These are phyloP conservation scores for Entomortierella parvispora DNA, from an alignment of 192 early-diverging fungal species.

Conservation along the genomic window DNA sequence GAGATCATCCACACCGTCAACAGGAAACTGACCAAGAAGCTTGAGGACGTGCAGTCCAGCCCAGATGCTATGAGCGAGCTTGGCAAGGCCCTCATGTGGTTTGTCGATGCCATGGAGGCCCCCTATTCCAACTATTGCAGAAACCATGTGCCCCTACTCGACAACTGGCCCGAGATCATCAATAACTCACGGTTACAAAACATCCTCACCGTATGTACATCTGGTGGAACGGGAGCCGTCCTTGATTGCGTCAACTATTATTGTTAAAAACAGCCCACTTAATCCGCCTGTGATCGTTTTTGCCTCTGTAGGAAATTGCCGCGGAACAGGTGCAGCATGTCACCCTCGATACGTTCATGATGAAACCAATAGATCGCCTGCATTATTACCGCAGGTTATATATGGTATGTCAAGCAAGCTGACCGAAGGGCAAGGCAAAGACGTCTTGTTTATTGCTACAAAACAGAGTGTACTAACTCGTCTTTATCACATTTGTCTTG, in stretches of 20 bases:
- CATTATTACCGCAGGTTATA: slow-evolving; percentile 67
- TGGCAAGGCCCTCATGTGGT: slow-evolving; percentile 19
- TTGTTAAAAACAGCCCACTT: too few species aligned
- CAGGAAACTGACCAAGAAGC: slow-evolving; percentile 47
- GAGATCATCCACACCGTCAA: slow-evolving; percentile 57
- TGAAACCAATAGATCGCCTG: slow-evolving; percentile 60
- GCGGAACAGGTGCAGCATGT: slow-evolving; percentile 53
- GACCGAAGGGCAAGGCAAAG: neutral
- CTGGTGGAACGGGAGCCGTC: too few species aligned
- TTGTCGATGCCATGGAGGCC: slow-evolving; percentile 62
- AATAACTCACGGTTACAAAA: slow-evolving; percentile 51
- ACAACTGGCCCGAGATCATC: slow-evolving; percentile 59
- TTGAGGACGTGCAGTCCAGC: slow-evolving; percentile 7
- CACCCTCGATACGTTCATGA: slow-evolving; percentile 61
- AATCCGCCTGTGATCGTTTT: neutral
- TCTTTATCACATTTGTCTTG: neutral
- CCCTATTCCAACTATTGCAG: slow-evolving; percentile 64
- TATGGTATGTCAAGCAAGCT: slow-evolving; percentile 38
- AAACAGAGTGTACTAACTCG: too few species aligned
- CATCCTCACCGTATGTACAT: slow-evolving; percentile 57
- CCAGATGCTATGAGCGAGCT: slow-evolving; percentile 2
- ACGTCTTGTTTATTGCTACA: neutral
- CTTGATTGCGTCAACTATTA: too few species aligned
- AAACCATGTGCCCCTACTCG: slow-evolving; percentile 54
- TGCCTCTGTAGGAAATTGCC: slow-evolving; percentile 51